Evolutionary conservation across 768 basidiomycete genomes (phyloP).

Genomic region (Astraeus odoratus): DNA sequence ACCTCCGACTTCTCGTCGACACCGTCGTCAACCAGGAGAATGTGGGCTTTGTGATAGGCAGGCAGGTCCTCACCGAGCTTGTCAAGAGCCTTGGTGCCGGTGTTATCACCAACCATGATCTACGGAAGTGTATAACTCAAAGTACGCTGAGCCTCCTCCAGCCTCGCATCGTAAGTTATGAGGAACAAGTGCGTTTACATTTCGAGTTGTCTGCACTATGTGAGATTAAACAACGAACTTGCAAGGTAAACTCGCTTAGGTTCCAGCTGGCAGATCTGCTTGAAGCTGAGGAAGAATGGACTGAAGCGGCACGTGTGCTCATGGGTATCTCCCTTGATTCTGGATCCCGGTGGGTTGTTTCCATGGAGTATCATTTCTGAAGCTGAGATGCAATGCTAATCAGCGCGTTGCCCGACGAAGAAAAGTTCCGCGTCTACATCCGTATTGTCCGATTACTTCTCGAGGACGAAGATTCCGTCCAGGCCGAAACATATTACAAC

Average conservation of each 20-base stretch:
- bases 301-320: conserved; percentile 83
- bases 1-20: conserved; percentile 70
- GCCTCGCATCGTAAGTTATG: conserved; percentile 82
- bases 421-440: conserved; percentile 86
- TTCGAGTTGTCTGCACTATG: conserved; percentile 3
- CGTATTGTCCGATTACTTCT: conserved; percentile 90
- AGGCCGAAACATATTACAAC: conserved; percentile 98
- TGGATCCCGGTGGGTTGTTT: conserved; percentile 59
- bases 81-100: conserved; percentile 61
- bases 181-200: conserved; percentile 73
- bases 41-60: conserved; percentile 79
- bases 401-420: conserved; percentile 67
- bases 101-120: conserved; percentile 43
- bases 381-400: background rate
- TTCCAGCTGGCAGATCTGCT: conserved; percentile 89
- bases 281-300: conserved; percentile 89
- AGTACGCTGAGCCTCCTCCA: conserved; percentile 66
- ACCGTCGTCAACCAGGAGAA: conserved; percentile 77
- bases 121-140: conserved; percentile 68
- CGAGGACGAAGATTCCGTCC: conserved; percentile 94
- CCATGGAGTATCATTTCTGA: background rate
- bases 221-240: conserved; percentile 4
- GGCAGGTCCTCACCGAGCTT: conserved; percentile 82
- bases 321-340: conserved; percentile 92
- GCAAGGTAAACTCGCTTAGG: conserved; percentile 72